Base-by-base conservation (phyloP, 2,329 filamentous ascomycete species). In the Trematosphaeria pertusa region DNA sequence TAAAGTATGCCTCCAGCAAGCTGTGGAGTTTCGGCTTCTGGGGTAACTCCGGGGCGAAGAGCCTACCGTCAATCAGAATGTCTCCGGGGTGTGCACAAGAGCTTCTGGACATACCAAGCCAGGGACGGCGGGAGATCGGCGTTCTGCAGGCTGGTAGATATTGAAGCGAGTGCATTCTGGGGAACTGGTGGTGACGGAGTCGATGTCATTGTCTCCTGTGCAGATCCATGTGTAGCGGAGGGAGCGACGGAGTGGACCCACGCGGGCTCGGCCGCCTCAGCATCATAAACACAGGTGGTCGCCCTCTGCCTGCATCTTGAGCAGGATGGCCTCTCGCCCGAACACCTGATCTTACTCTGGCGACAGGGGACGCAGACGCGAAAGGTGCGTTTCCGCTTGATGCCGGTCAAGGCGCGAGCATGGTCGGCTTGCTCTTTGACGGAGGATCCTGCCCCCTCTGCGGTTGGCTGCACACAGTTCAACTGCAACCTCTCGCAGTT, bases 341-440 rank as follows among this genome's bases (percentile, higher is more conserved):
- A 63, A 31, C 64, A 67, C 35, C 65, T 67, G 42, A 67, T 62
- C 37, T 67, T 67, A 9, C 61, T 63, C 28, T 66, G 62, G 24
- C 64, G 57, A 41, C 64, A 67, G 3, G 60, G 57, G 11, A 66
- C 56, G 30, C 64, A 67, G 5, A 64, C 65, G 18, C 64, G 55
- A 32, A 66, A 67, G 1, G 64, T 67, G 10, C 64, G 58, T 39
- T 66, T 67, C 14, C 64, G 56, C 50, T 67, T 67, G 44, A 66
- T 64, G 9, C 63, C 61, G 10, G 58, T 57, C 15, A 62, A 45
- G 0, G 59, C 53, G 22, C 64, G 60, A 5, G 54, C 34, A 9
- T 50, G 37, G 18, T 42, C 57, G 5, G 53, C 43, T 36, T 54
- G 56, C 36, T 59, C 64, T 1, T 48, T 37, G 2, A 51, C 44